Conservation (phyloP, 441 rosid genomes). For the Theobroma grandiflorum region DNA sequence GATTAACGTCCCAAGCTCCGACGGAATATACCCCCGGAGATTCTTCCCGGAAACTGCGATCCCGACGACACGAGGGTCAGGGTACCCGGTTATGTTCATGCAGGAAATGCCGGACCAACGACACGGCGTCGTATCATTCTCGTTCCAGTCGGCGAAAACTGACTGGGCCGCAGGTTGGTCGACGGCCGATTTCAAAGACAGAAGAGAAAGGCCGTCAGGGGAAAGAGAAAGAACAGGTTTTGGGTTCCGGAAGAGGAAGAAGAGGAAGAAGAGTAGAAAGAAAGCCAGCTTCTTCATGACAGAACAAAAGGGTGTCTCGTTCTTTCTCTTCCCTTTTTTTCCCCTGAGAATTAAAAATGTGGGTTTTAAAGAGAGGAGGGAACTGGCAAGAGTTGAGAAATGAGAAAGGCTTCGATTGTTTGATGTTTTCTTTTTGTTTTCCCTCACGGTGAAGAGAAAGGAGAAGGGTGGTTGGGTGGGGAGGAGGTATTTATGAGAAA, state of each 20-base stretch:
- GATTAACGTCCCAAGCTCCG: conserved; percentile 76
- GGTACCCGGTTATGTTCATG: conserved; percentile 61
- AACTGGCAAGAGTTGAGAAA: neutral
- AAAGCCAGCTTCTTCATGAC: conserved; percentile 33
- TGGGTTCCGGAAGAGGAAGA: conserved; percentile 17
- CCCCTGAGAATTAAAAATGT: conserved; percentile 8
- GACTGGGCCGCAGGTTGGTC: conserved; percentile 47
- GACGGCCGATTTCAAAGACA: conserved; percentile 87
- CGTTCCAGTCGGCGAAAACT: conserved; percentile 82
- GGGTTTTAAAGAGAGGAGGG: conserved; percentile 4
- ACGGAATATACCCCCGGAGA: conserved; percentile 85
- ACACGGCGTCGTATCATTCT: conserved; percentile 77
- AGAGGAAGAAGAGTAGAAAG: conserved; percentile 22
- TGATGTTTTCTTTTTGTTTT: neutral
- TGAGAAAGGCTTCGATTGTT: neutral
- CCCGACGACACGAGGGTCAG: conserved; percentile 78
- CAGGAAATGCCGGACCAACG: conserved; percentile 88
- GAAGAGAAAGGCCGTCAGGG: conserved; percentile 88
- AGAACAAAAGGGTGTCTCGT: neutral
- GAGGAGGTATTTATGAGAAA: conserved; percentile 49
- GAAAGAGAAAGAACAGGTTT: conserved; percentile 49
- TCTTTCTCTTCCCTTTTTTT: neutral
- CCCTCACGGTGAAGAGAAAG: conserved; percentile 25
- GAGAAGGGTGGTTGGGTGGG: conserved; percentile 26
- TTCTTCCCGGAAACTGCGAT: conserved; percentile 63